Percentiles rank a stretch among this genome's conserved stretches.
Conservation (phyloP, 2,329 filamentous ascomycete species). For the Colletotrichum orbiculare region DNA sequence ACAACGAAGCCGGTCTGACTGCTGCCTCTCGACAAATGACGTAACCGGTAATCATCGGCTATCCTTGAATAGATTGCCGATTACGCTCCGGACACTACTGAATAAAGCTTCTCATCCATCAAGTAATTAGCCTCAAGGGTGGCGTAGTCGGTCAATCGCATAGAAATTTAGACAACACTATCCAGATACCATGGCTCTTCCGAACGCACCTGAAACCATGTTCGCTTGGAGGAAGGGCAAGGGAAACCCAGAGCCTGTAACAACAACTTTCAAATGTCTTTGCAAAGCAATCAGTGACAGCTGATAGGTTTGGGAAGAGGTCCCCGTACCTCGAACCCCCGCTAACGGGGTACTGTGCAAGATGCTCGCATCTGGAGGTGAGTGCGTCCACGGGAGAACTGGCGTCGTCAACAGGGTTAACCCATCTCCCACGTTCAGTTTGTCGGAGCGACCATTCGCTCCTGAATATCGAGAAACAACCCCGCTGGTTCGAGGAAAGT, state of each 20-base stretch:
- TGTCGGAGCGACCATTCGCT: slow-evolving; percentile 48
- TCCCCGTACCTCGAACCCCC: slow-evolving; percentile 41
- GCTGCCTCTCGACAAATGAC: too few relatives aligned
- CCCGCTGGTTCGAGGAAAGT: slow-evolving; percentile 44
- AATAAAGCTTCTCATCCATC: too few relatives aligned
- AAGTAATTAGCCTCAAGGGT: too few relatives aligned
- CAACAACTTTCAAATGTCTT: not conserved
- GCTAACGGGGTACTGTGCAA: slow-evolving; percentile 45
- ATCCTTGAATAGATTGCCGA: slow-evolving; percentile 5
- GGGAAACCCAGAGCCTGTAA: slow-evolving; percentile 43
- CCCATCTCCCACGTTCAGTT: slow-evolving; percentile 34
- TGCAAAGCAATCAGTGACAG: not conserved
- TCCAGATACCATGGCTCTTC: slow-evolving; percentile 20
- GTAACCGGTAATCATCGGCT: slow-evolving; percentile 9
- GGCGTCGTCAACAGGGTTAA: not conserved
- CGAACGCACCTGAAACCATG: slow-evolving; percentile 43
- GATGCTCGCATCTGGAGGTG: slow-evolving; percentile 48
- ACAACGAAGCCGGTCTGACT: too few relatives aligned
- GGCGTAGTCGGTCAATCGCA: not conserved
- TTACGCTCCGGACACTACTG: too few relatives aligned
- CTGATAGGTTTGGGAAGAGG: slow-evolving; percentile 41
- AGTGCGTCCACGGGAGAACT: not conserved
- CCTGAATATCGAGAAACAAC: slow-evolving; percentile 42
- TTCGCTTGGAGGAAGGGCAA: slow-evolving; percentile 49
- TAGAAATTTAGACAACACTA: not conserved